phyloP scores from a whole-genome alignment of 148 eudicot species.

The Chenopodium formosanum region DNA sequence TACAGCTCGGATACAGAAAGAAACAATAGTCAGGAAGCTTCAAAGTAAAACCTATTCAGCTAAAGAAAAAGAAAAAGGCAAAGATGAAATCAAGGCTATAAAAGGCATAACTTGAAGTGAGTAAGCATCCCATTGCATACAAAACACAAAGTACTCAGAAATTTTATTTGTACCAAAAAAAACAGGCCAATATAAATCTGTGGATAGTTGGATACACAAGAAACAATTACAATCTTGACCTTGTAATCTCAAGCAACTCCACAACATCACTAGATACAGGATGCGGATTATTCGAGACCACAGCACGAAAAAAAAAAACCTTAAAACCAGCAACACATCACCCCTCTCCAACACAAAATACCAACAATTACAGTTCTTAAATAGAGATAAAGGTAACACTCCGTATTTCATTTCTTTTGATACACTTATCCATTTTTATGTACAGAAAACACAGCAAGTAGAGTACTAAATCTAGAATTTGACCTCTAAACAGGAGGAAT shows the following conservation, averaged over 20 bases:
- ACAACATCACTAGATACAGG: slow-evolving; percentile 10
- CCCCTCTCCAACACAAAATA: not conserved
- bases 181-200: slow-evolving; percentile 1
- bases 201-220: slow-evolving; percentile 11
- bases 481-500: slow-evolving; percentile 85
- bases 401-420: slow-evolving; percentile 9
- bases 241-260: slow-evolving; percentile 19
- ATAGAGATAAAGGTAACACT: slow-evolving; percentile 1
- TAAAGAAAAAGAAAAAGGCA: not conserved
- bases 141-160: not conserved
- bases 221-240: slow-evolving; percentile 8
- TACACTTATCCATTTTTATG: slow-evolving; percentile 19
- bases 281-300: slow-evolving; percentile 19
- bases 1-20: not conserved
- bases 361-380: not conserved
- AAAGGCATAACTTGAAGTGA: not conserved
- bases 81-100: not conserved
- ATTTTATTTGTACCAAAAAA: slow-evolving; percentile 10
- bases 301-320: slow-evolving; percentile 10
- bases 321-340: slow-evolving; percentile 2
- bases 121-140: not conserved
- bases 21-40: not conserved
- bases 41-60: not conserved
- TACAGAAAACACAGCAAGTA: slow-evolving; percentile 27
- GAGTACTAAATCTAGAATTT: slow-evolving; percentile 22